These are phyloP conservation scores for Lyophyllum decastes DNA, from an alignment of 768 basidiomycete genomes.

Conservation along the genomic window DNA sequence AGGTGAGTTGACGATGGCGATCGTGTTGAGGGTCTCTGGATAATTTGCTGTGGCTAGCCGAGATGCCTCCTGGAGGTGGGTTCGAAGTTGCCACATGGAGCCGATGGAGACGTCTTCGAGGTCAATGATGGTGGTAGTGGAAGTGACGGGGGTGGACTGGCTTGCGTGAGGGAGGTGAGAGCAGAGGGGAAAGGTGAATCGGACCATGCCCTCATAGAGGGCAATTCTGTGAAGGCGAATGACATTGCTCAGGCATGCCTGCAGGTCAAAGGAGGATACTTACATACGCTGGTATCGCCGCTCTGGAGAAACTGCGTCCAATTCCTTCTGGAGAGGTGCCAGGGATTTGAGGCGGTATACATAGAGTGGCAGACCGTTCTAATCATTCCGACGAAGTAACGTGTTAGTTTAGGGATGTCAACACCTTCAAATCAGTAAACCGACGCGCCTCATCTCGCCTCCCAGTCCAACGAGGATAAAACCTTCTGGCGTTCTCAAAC, in stretches of 20 bases:
- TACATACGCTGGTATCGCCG: conserved; percentile 74
- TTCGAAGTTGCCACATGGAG: conserved; percentile 69
- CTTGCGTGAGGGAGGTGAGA: conserved; percentile 55
- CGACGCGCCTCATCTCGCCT: conserved; percentile 66
- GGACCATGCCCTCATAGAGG: conserved; percentile 67
- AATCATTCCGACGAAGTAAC: neutral
- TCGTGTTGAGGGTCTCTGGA: conserved; percentile 72
- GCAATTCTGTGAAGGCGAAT: conserved; percentile 44
- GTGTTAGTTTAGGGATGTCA: neutral
- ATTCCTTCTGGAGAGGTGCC: conserved; percentile 56
- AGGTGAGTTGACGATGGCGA: conserved; percentile 78
- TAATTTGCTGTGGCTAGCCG: conserved; percentile 77
- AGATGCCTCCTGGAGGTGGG: conserved; percentile 76
- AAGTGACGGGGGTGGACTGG: conserved; percentile 54
- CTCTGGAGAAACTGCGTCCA: conserved; percentile 52
- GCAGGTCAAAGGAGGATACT: conserved; percentile 21
- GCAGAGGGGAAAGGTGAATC: conserved; percentile 68
- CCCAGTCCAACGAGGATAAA: conserved; percentile 84
- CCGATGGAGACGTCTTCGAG: conserved; percentile 60
- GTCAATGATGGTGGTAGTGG: conserved; percentile 72
- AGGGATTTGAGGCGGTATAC: conserved; percentile 76
- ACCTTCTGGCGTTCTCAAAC: conserved; percentile 56
- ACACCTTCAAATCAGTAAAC: neutral
- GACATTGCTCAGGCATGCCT: neutral
- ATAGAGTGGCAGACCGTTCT: conserved; percentile 73